A percentile compares a stretch with the other conserved stretches of the same genome.
phyloP scores from a whole-genome alignment of 2,329 filamentous ascomycete genomes.

The Botrytis squamosa region DNA sequence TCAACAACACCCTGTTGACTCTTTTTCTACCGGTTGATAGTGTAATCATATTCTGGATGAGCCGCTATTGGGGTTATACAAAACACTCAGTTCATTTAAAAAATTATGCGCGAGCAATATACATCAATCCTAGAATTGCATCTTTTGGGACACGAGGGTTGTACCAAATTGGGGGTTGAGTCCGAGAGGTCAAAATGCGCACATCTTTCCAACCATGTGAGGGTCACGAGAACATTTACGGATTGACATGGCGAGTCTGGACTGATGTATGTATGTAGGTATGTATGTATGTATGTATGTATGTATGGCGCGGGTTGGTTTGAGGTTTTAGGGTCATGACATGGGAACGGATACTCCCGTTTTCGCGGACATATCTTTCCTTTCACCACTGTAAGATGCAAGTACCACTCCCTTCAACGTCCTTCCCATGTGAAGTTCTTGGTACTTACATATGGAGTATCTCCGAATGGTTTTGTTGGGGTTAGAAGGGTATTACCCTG shows the following conservation, averaged over 20 bases:
- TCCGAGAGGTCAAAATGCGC: conserved; percentile 21
- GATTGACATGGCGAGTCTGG: conserved; percentile 22
- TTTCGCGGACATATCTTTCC: conserved; percentile 24
- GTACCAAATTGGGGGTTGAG: conserved; percentile 28
- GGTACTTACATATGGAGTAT: conserved; percentile 1
- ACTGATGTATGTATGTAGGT: conserved; percentile 10
- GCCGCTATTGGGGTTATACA: conserved; percentile 32
- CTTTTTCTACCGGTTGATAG: conserved; percentile 12
- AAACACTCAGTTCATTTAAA: conserved; percentile 25
- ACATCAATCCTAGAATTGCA: conserved; percentile 30
- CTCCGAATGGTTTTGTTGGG: background rate
- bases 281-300: background rate
- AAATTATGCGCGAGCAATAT: conserved; percentile 22
- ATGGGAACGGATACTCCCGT: conserved; percentile 33
- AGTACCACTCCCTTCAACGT: conserved; percentile 18
- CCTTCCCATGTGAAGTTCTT: conserved; percentile 18
- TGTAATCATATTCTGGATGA: conserved; percentile 26
- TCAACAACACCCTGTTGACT: conserved; percentile 10
- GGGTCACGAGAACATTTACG: conserved; percentile 33
- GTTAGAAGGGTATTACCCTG: conserved; percentile 6
- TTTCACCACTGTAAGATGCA: conserved; percentile 13
- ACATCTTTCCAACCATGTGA: conserved; percentile 29
- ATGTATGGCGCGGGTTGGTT: conserved; percentile 9
- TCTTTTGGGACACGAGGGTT: conserved; percentile 35
- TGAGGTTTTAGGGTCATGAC: conserved; percentile 14